Percentiles rank a stretch among this genome's conserved stretches.
Conservation (phyloP, 2,329 filamentous ascomycete genomes). For the Sclerotinia spermophila region DNA sequence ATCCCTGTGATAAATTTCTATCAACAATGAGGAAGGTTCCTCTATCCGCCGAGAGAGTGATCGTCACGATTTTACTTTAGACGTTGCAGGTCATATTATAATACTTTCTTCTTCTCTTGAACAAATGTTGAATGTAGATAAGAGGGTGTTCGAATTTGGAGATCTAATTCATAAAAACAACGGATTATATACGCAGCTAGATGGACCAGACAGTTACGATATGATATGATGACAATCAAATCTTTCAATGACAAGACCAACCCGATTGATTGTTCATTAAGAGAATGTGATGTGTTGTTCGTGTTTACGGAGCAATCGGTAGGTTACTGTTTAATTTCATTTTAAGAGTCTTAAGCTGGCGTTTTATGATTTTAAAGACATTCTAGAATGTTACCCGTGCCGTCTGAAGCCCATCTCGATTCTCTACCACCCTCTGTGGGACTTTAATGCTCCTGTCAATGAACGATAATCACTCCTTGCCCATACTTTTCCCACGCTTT, state of each 20-base stretch:
- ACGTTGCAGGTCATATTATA: background rate
- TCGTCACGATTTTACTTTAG: background rate
- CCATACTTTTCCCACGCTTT: background rate
- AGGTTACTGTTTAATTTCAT: background rate
- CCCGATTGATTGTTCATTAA: background rate
- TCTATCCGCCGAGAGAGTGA: background rate
- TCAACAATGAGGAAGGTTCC: background rate
- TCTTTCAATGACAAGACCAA: background rate
- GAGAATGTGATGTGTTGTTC: conserved; percentile 6
- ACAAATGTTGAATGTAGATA: background rate
- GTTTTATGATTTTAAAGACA: background rate
- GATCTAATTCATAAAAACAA: background rate
- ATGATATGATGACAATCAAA: background rate
- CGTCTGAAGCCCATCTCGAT: background rate
- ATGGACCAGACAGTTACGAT: no score
- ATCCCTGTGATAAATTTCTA: conserved; percentile 13
- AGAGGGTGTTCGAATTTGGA: background rate
- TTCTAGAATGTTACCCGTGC: conserved; percentile 19
- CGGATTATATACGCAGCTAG: background rate
- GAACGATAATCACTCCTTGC: background rate
- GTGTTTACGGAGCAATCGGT: background rate
- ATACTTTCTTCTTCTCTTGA: background rate
- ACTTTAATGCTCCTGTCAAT: conserved; percentile 4
- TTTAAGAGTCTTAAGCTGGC: background rate
- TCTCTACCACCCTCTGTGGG: conserved; percentile 7